Evolutionary conservation across 306 rosid genomes (phyloP), one percentile per base, ranked within the genome.

Genomic region (Sindora glabra): DNA sequence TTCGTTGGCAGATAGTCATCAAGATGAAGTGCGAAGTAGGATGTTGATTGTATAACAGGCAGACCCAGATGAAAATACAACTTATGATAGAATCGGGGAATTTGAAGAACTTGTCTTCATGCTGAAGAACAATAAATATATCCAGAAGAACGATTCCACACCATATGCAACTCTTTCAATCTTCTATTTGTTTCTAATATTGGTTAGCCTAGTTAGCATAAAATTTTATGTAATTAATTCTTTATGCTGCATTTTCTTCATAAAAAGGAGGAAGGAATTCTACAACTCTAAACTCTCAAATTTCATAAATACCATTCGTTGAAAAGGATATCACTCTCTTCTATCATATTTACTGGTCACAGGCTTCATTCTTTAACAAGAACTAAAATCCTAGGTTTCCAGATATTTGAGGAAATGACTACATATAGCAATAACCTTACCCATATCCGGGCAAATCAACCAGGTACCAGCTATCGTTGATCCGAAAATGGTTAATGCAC

Each of bases 381-480:
- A 2, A 53, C 22, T 12, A 29, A 11, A 46, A 18, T 16, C 26
- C 45, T 15, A 14, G 6, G 13, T 12, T 10, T 26, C 19, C n/a
- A 51, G 37, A 26, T 39, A 22, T 51, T 49, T 7, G 22, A 67
- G 24, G 17, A 16, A 27, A 45, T 34, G 70, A 59, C 64, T 36
- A 55, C 0, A 34, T 11, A 9, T 25, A 15, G 70, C 54, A 39
- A 55, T 21, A 18, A 59, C 30, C 87, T 65, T 89, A 89, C 99
- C 99, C 97, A 59, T 89, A 86, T 63, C 99, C 97, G 58, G 99
- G 99, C 78, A 94, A 81, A 89, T 94, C 99, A 55, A 94, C 99
- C 65, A 94, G 76, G 65, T 75, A 89, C 97, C 97, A 94, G 78
- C 83, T 84, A 75, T 81, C 87, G 22, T 94, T 89, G 72, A 94